Evolutionary conservation across 208 protist genomes (phyloP).

Genomic region (Naegleria lovaniensis): DNA sequence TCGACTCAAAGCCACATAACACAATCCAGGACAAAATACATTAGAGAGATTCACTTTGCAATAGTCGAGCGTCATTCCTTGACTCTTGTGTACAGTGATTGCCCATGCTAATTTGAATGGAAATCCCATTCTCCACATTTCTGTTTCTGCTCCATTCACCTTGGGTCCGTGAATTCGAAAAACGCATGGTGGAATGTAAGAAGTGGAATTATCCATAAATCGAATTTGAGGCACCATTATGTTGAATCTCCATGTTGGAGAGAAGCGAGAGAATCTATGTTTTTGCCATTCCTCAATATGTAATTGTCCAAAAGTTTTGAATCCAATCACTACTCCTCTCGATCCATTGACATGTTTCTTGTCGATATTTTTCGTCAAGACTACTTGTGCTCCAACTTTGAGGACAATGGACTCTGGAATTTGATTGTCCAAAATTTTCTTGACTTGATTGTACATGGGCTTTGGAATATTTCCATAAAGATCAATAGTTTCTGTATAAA

Average conservation of each 20-base stretch:
- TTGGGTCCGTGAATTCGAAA: constrained; percentile 1
- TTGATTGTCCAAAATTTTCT: not conserved
- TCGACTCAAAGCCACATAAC: constrained; percentile 45
- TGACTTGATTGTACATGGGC: not conserved
- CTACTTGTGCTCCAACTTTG: not conserved
- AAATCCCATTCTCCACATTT: constrained; percentile 40
- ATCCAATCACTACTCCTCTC: constrained; percentile 4
- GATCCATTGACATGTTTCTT: not conserved
- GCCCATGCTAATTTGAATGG: constrained; percentile 88
- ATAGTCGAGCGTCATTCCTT: constrained; percentile 72
- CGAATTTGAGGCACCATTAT: not conserved
- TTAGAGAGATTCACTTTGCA: not conserved
- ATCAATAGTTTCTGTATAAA: not conserved
- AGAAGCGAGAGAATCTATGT: not conserved
- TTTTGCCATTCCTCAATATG: not conserved
- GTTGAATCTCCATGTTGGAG: not conserved
- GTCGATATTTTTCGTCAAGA: not conserved
- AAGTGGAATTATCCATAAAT: not conserved
- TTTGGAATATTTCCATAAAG: not conserved
- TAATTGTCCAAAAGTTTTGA: not conserved
- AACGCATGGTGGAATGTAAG: not conserved
- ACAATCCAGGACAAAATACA: constrained; percentile 24
- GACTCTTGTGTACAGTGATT: constrained; percentile 90
- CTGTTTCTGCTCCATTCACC: not conserved
- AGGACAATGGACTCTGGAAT: not conserved